Conservation (phyloP, 176 grass and related monocot species). For the Carex littledalei region DNA sequence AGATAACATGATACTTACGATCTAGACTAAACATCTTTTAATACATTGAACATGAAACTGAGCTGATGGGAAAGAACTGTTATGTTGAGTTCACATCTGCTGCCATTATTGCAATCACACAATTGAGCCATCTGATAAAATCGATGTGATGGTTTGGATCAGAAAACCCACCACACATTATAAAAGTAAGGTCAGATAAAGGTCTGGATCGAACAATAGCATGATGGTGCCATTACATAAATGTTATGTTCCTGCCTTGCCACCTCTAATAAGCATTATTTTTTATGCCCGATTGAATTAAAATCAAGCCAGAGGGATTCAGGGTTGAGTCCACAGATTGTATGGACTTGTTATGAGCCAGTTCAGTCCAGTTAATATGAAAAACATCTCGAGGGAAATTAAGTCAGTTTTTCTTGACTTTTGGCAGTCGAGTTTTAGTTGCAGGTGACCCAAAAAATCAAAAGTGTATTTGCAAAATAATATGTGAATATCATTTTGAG, state of each 20-base stretch:
- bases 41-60: background rate
- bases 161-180: background rate
- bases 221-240: background rate
- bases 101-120: constrained; percentile 4
- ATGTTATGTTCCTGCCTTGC: background rate
- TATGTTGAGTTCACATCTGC: background rate
- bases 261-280: background rate
- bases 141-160: background rate
- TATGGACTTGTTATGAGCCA: background rate
- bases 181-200: background rate
- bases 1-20: background rate
- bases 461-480: background rate
- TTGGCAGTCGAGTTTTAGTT: background rate
- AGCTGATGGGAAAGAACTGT: background rate
- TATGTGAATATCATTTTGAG: background rate
- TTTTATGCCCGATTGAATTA: background rate
- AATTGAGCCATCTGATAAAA: constrained; percentile 1
- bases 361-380: background rate
- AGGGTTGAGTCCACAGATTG: background rate
- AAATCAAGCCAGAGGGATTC: constrained; percentile 5
- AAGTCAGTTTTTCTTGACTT: background rate
- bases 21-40: background rate
- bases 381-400: background rate
- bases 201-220: background rate
- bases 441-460: background rate